Evolutionary conservation across 2,329 filamentous ascomycete species (phyloP).

Genomic region (Scedosporium boydii): DNA sequence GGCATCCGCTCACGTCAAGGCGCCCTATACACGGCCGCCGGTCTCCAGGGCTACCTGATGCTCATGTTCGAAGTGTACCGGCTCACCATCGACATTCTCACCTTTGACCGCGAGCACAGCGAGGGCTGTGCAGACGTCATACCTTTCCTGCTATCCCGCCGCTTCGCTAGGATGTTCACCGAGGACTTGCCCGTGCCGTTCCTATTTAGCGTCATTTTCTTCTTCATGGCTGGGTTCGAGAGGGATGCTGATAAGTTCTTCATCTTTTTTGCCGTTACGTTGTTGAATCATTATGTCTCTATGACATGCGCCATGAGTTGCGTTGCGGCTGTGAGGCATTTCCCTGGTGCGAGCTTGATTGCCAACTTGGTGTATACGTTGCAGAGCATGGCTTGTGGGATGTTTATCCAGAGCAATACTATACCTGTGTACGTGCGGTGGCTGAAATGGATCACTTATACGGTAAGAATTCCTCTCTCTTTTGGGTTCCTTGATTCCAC

Average conservation of each 20-base stretch:
- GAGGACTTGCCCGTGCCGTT: slow-evolving; percentile 67
- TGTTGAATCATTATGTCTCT: slow-evolving; percentile 65
- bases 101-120: slow-evolving; percentile 66
- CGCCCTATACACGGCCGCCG: slow-evolving; percentile 61
- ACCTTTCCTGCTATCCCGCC: slow-evolving; percentile 60
- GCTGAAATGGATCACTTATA: slow-evolving; percentile 60
- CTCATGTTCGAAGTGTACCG: slow-evolving; percentile 69
- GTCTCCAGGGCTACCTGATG: slow-evolving; percentile 67
- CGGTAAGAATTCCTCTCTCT: slow-evolving; percentile 25
- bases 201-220: slow-evolving; percentile 61
- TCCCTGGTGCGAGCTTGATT: slow-evolving; percentile 61
- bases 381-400: slow-evolving; percentile 66
- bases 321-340: slow-evolving; percentile 55
- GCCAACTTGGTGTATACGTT: slow-evolving; percentile 65
- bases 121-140: slow-evolving; percentile 63
- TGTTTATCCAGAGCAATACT: slow-evolving; percentile 63
- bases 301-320: slow-evolving; percentile 62
- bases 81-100: slow-evolving; percentile 62
- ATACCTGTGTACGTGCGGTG: slow-evolving; percentile 72
- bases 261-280: slow-evolving; percentile 57
- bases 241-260: slow-evolving; percentile 56
- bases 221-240: slow-evolving; percentile 71
- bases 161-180: slow-evolving; percentile 57
- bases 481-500: neutral
- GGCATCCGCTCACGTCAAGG: slow-evolving; percentile 68